A percentile compares a stretch with the other conserved stretches of the same genome.
phyloP scores from a whole-genome alignment of 495 filamentous ascomycete genomes.

The Cudoniella acicularis region DNA sequence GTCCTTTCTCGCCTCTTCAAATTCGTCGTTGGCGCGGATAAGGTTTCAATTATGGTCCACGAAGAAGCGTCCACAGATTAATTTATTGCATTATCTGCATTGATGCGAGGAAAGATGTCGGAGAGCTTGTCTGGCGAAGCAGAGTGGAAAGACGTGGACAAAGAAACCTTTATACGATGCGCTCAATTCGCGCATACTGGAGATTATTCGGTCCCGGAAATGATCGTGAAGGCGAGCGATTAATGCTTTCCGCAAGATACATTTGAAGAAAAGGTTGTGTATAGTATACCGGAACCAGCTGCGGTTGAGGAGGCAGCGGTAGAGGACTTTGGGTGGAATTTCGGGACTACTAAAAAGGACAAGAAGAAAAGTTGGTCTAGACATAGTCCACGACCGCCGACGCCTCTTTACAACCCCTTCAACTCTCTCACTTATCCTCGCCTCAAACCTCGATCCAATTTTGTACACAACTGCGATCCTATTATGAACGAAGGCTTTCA shows the following conservation, averaged over 20 bases:
- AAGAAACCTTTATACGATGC: conserved; percentile 23
- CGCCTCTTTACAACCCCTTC: conserved; percentile 7
- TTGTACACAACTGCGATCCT: conserved; percentile 5
- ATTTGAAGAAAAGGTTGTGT: too few relatives aligned
- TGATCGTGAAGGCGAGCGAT: background rate
- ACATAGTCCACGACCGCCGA: background rate
- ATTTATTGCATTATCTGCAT: conserved; percentile 8
- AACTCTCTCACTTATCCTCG: conserved; percentile 13
- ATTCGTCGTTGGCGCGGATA: conserved; percentile 4
- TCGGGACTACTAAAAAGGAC: background rate
- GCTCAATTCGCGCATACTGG: conserved; percentile 17
- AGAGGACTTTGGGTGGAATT: background rate
- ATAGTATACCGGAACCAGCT: too few relatives aligned
- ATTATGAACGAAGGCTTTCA: background rate
- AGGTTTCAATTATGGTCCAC: conserved; percentile 15
- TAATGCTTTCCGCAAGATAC: too few relatives aligned
- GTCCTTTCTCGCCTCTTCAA: conserved; percentile 15
- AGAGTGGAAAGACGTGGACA: conserved; percentile 15
- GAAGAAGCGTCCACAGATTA: conserved; percentile 9
- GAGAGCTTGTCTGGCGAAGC: conserved; percentile 10
- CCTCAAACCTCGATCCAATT: conserved; percentile 10
- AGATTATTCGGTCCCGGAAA: conserved; percentile 13
- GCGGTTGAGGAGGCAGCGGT: too few relatives aligned
- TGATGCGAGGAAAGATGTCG: conserved; percentile 12
- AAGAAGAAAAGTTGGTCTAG: conserved; percentile 1